These are phyloP conservation scores for Lactuca sativa DNA, from an alignment of 129 eudicot genomes.

Conservation along the genomic window DNA sequence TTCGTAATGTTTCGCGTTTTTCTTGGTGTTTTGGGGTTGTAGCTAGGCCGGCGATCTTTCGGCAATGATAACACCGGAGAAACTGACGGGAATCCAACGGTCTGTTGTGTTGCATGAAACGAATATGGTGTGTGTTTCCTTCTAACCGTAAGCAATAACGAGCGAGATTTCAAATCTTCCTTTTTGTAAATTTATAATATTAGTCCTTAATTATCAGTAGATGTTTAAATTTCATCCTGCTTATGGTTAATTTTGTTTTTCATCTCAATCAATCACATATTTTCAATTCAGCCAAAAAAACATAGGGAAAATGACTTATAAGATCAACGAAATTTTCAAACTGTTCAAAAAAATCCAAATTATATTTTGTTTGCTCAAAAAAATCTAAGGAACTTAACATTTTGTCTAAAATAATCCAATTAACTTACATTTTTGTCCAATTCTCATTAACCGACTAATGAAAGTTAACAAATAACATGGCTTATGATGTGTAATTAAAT, in stretches of 20 bases:
- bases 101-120: constrained; percentile 27
- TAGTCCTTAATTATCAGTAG: background rate
- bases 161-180: constrained; percentile 16
- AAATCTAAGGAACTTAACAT: too few relatives aligned
- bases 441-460: too few relatives aligned
- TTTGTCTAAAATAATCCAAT: too few relatives aligned
- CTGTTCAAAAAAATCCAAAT: too few relatives aligned
- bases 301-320: too few relatives aligned
- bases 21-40: background rate
- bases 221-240: background rate
- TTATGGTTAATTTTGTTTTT: background rate
- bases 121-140: constrained; percentile 2
- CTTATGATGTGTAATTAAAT: too few relatives aligned
- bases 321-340: too few relatives aligned
- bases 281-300: background rate
- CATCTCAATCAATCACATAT: background rate
- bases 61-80: constrained; percentile 33
- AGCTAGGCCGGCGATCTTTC: constrained; percentile 4
- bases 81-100: constrained; percentile 40
- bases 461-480: too few relatives aligned
- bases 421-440: too few relatives aligned
- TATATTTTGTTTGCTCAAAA: too few relatives aligned
- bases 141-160: constrained; percentile 24
- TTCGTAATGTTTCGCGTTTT: background rate
- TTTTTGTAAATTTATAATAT: background rate